Evolutionary conservation across 768 basidiomycete species (phyloP), one percentile per base, ranked within the genome.

Genomic region (Mycena pura): DNA sequence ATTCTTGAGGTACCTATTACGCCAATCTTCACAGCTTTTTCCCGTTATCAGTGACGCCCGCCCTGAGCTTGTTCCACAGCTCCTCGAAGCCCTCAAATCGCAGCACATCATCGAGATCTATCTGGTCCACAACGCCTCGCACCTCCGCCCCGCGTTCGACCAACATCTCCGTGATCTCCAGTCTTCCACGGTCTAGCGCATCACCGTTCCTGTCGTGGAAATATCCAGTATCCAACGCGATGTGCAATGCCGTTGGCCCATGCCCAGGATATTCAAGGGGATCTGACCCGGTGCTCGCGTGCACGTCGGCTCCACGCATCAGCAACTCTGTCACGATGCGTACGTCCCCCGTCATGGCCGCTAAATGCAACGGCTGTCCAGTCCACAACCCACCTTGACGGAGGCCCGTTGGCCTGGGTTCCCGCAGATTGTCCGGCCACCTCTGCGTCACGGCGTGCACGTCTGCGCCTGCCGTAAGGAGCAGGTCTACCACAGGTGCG

Each of bases 171-270:
- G 39, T 54, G 5, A 56, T 47, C 31, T 56, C 54, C 34, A 56
- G 25, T 22, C 54, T 46, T 38, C 21, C 44, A 22, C n/a, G 32
- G 22, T 46, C 32, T 27, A 56, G 44, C 7, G n/a, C 24, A 13
- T 27, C n/a, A 46, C 43, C 43, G 6, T 14, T 38, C 44, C 25
- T 36, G 15, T 40, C 34, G 11, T 62, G 34, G 22, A 62, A 57
- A n/a, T 3, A n/a, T 7, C 34, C 60, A 7, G 40, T 57, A 29
- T 62, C 60, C 24, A 62, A 22, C 13, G 46, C 55, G 15, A 62
- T 57, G 49, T 57, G 54, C 24, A 62, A 43, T 21, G 60, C 54
- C 6, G 60, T 62, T 44, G 54, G 54, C 17, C 53, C 60, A 40
- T 62, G 45, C 31, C 53, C 53, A 5, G 46, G 36, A 29, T 2